Base-by-base conservation (phyloP, 2,329 filamentous ascomycete species). In the Anisogramma anomala region DNA sequence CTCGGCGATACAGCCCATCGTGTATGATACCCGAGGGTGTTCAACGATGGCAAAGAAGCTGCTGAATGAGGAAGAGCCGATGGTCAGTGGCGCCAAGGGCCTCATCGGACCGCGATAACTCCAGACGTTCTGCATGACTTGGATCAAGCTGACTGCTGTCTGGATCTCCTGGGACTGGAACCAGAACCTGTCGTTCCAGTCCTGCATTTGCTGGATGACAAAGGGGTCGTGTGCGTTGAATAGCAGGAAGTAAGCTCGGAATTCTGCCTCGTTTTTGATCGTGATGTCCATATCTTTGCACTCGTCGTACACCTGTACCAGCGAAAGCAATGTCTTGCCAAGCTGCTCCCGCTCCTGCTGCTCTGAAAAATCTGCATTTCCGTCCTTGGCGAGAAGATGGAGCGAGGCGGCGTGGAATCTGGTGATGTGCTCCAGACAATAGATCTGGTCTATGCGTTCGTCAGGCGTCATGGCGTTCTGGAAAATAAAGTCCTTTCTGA, bases 321-420 rank as follows among this genome's bases (percentile, higher is more conserved):
- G 61, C 1, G 79, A 81, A 11, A 82, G 63, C 3, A 83, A 61
- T 0, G 77, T 70, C 51, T 81, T 80, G 27, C 73, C 71, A 13
- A 83, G 65, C 53, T 82, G 79, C 54, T 82, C 78, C 18, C 77
- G 63, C 55, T 83, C 79, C 52, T 82, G 78, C 48, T 79, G 76
- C 50, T 79, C 73, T 4, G 74, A 74, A 50, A 80, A 82, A 42
- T 74, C 73, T 1, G 68, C 66, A 34, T 73, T 67, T 8, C 68
- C 74, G 14, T 68, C 64, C 41, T 68, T 66, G 0, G 75, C 77
- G 38, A 82, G 65, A 31, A 79, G 66, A 53, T 83, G 78, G 6
- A 82, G 62, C 5, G 77, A 67, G 5, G 73, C 74, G 30, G 78
- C 77, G 54, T 83, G 79, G 43, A 82, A 82, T 39, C 79, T 69